Evolutionary conservation across 1,139 yeast genomes (phyloP).

Genomic region (Pichia sp.): DNA sequence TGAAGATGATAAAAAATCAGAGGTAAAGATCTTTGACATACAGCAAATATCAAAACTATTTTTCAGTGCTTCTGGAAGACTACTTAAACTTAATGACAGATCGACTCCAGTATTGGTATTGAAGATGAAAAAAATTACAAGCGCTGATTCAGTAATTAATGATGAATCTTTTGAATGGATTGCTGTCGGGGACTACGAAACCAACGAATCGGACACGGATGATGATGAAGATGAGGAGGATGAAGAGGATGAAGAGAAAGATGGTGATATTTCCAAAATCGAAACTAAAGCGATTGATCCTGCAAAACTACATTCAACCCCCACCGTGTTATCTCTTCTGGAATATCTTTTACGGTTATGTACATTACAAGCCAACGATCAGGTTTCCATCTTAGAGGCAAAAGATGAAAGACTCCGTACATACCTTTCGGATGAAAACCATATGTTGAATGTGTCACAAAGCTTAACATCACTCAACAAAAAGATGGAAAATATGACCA

Average conservation of each 20-base stretch:
- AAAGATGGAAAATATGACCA: constrained; percentile 9
- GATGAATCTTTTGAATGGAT: constrained; percentile 28
- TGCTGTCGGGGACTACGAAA: constrained; percentile 21
- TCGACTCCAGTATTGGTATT: constrained; percentile 65
- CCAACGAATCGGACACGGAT: constrained; percentile 19
- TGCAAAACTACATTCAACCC: neutral
- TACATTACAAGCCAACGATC: constrained; percentile 59
- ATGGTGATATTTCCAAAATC: neutral
- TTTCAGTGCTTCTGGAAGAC: constrained; percentile 66
- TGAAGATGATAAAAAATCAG: constrained; percentile 42
- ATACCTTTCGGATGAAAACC: constrained; percentile 56
- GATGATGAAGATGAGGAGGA: constrained; percentile 9
- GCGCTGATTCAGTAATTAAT: constrained; percentile 10
- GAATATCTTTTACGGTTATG: constrained; percentile 61
- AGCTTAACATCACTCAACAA: constrained; percentile 6
- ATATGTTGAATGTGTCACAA: constrained; percentile 9
- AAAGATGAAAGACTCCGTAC: constrained; percentile 63
- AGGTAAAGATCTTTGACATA: constrained; percentile 34
- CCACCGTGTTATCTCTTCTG: constrained; percentile 40
- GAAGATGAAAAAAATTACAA: constrained; percentile 36
- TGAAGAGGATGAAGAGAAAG: constrained; percentile 8
- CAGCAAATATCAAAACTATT: constrained; percentile 48
- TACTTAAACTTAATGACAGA: constrained; percentile 58
- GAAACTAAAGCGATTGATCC: neutral
- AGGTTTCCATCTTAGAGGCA: constrained; percentile 45